Evolutionary conservation across 768 basidiomycete genomes (phyloP), one percentile per base, ranked within the genome.

Genomic region (Mycena belliarum): DNA sequence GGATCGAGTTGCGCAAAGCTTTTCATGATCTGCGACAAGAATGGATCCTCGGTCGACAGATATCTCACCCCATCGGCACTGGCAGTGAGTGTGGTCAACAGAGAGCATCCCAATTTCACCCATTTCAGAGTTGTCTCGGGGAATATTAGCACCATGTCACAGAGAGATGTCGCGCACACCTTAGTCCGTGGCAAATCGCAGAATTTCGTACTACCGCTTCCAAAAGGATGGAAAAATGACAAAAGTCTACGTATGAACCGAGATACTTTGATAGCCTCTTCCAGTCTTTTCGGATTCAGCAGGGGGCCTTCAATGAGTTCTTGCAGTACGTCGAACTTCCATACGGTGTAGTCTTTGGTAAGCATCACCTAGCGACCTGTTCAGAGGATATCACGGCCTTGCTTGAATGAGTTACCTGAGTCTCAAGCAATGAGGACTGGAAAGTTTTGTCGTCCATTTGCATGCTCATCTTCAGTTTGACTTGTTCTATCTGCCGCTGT

Each of bases 371-470:
- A 63, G 32, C 18, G 12, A 20, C 24, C n/a, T 25, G 2, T 33
- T 63, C 32, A 55, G 57, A 28, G n/a, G 52, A 35, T 45, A 33
- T 42, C 35, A 33, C n/a, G 50, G 51, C 57, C 24, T 29, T 15
- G 18, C 35, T 16, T 38, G 14, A 69, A 69, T 45, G 14, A 21
- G 18, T 59, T 50, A 93, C 93, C 73, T 94, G 91, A 2, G 93
- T 93, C 65, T 97, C 94, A 21, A 95, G 78, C 48, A 99, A 76
- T 38, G 80, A 82, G 5, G 86, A 78, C 67, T 95, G 93, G 73
- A 98, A 99, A 5, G 89, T 83, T 69, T 82, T 88, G 71, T 98
- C 97, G 69, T 99, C 97, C 85, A 98, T 92, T 73, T 93, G 91
- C 82, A 97, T 86, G 58, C 88, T 90, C 68, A 90, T 82, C 69